These are phyloP conservation scores for Omphalotus guepiniiformis DNA, from an alignment of 768 basidiomycete species.

Conservation along the genomic window DNA sequence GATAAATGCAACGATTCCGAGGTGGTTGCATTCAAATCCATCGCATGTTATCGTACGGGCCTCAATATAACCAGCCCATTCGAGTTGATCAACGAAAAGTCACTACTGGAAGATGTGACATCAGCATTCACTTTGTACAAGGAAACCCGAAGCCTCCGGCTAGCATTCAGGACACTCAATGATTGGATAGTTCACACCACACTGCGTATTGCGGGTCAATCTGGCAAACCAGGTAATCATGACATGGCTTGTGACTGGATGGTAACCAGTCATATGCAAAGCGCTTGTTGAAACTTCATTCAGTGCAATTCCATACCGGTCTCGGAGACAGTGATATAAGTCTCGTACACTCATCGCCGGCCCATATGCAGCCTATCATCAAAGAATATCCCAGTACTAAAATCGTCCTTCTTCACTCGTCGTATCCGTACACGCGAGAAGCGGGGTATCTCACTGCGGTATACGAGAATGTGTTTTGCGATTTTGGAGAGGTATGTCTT, in stretches of 20 bases:
- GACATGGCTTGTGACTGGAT: constrained; percentile 13
- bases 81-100: constrained; percentile 18
- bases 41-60: constrained; percentile 76
- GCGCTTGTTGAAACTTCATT: neutral
- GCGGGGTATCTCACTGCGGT: constrained; percentile 73
- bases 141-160: constrained; percentile 37
- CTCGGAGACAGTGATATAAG: constrained; percentile 72
- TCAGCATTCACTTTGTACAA: constrained; percentile 31
- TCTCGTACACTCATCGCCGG: constrained; percentile 54
- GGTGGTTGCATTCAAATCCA: constrained; percentile 71
- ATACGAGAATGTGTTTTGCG: constrained; percentile 71
- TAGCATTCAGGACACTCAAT: constrained; percentile 60
- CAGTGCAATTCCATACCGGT: constrained; percentile 85
- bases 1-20: constrained; percentile 41
- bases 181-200: constrained; percentile 59
- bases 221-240: constrained; percentile 61
- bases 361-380: constrained; percentile 66
- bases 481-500: constrained; percentile 63
- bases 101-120: constrained; percentile 24
- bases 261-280: neutral
- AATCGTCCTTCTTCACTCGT: constrained; percentile 68
- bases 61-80: constrained; percentile 43
- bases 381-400: constrained; percentile 53
- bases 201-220: constrained; percentile 46
- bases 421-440: constrained; percentile 77